Conservation (phyloP, 257 asterid genomes). For the Buddleja alternifolia region DNA sequence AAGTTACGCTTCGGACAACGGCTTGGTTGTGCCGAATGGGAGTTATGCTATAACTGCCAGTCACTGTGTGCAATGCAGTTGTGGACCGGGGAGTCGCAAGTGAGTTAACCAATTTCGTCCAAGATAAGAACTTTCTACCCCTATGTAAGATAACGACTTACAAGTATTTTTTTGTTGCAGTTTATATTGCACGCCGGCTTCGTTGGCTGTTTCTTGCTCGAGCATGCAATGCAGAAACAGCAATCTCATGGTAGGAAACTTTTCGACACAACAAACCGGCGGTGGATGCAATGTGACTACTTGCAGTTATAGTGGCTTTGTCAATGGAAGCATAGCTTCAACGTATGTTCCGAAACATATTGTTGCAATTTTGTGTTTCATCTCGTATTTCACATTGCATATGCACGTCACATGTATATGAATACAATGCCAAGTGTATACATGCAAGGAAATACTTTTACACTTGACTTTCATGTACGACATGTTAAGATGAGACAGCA, state of each 20-base stretch:
- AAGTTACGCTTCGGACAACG: constrained; percentile 62
- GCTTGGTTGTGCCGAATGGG: constrained; percentile 88
- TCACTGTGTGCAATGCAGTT: constrained; percentile 96
- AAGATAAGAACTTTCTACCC: not conserved
- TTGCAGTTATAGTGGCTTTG: constrained; percentile 80
- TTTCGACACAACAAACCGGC: constrained; percentile 71
- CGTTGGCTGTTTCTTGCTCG: constrained; percentile 92
- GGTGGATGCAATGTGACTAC: constrained; percentile 97
- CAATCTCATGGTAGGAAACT: constrained; percentile 84
- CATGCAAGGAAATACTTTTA: no score
- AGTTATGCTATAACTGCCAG: constrained; percentile 89
- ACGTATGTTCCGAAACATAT: constrained; percentile 47
- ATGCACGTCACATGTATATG: no score
- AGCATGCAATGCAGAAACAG: constrained; percentile 95
- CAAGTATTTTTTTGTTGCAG: constrained; percentile 47
- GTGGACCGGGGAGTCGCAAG: constrained; percentile 92
- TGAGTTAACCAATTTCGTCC: constrained; percentile 42
- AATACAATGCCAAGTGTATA: no score
- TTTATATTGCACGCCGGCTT: constrained; percentile 91
- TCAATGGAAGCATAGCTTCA: constrained; percentile 79
- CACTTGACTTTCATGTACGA: no score
- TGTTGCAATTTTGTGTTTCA: no score
- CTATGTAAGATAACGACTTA: not conserved
- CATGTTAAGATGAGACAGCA: no score
- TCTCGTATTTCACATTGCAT: no score